phyloP scores from a whole-genome alignment of 345 rosid genomes.

The Aquilaria malaccensis region DNA sequence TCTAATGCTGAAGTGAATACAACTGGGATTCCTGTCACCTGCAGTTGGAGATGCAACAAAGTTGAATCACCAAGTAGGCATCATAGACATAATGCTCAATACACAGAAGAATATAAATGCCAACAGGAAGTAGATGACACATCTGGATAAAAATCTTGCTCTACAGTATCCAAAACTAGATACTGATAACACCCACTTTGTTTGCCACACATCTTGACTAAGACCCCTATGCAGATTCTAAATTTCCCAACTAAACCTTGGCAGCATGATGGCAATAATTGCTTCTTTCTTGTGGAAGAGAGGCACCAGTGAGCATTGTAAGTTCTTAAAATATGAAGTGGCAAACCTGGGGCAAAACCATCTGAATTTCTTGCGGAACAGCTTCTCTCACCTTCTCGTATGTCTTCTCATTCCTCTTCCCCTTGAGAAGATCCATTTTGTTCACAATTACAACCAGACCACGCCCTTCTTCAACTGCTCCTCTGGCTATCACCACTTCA shows the following conservation, averaged over 20 bases:
- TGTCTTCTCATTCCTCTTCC: conserved; percentile 41
- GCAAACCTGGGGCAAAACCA: conserved; percentile 84
- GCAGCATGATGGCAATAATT: too few species aligned
- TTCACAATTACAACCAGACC: conserved; percentile 82
- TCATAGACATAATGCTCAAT: neutral
- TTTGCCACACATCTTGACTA: too few species aligned
- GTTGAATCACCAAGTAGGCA: neutral
- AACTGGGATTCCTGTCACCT: conserved; percentile 83
- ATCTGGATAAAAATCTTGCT: too few species aligned
- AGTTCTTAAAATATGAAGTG: too few species aligned
- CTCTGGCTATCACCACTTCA: conserved; percentile 92
- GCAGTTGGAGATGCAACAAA: conserved; percentile 17
- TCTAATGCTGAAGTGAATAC: conserved; percentile 86
- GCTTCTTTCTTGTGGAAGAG: too few species aligned
- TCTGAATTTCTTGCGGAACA: conserved; percentile 91
- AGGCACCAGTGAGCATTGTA: too few species aligned
- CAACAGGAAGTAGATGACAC: too few species aligned
- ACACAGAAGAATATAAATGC: too few species aligned
- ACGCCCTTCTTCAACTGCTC: conserved; percentile 95
- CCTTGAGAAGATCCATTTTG: conserved; percentile 88
- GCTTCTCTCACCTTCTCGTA: conserved; percentile 75
- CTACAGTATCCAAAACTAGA: too few species aligned
- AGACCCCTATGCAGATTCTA: too few species aligned
- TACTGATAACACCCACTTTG: too few species aligned
- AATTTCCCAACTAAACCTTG: too few species aligned